phyloP scores from a whole-genome alignment of 139 green algal genomes.

The Chlamydomonas asymmetrica region DNA sequence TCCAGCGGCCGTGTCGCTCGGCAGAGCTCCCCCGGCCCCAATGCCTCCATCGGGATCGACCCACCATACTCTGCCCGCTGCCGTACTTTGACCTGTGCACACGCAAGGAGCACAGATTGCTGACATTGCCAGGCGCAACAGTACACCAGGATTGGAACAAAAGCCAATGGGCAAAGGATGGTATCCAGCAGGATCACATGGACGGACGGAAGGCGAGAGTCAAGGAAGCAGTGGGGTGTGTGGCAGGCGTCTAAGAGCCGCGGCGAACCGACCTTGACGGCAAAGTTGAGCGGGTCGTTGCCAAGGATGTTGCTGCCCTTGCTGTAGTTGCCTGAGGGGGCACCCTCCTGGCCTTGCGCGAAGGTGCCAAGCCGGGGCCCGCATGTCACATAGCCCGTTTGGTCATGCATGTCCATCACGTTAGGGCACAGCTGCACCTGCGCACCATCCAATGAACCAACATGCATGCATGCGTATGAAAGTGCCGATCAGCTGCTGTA shows the following conservation, averaged over 20 bases:
- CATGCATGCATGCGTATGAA: too few species aligned
- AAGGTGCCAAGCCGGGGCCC: constrained; percentile 15
- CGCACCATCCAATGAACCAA: too few species aligned
- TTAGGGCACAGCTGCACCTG: constrained; percentile 47
- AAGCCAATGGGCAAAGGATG: too few species aligned
- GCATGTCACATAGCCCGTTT: constrained; percentile 72
- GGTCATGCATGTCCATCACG: constrained; percentile 51
- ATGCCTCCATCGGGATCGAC: constrained; percentile 39
- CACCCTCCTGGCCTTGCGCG: not conserved
- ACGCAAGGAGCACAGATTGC: not conserved
- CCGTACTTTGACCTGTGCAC: constrained; percentile 24
- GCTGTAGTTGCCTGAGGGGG: not conserved
- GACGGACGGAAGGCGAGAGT: too few species aligned
- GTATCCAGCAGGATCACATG: too few species aligned
- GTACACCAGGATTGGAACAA: not conserved
- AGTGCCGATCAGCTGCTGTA: too few species aligned
- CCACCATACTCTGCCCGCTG: constrained; percentile 32
- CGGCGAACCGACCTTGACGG: constrained; percentile 31
- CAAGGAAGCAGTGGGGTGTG: too few species aligned
- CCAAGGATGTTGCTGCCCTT: not conserved
- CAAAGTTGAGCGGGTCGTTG: constrained; percentile 22
- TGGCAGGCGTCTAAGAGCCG: too few species aligned
- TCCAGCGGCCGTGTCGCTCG: constrained; percentile 63
- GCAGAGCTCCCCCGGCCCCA: constrained; percentile 52
- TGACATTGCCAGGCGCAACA: not conserved